These are phyloP conservation scores for Globisporangium cylindrosporum DNA, from an alignment of 352 stramenopile genomes.

Conservation along the genomic window DNA sequence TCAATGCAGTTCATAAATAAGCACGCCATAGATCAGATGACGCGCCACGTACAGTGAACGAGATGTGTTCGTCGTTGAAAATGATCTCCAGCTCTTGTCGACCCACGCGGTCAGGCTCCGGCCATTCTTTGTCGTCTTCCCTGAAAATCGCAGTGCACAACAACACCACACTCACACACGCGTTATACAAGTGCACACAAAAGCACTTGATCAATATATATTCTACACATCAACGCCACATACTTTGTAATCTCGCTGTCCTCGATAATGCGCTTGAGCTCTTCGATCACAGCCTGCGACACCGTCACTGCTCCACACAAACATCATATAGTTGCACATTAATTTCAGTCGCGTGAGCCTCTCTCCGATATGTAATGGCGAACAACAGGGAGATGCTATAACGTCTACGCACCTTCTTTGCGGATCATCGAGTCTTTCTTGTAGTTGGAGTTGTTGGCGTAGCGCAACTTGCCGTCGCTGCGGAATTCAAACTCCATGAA, in stretches of 20 bases:
- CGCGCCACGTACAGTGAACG: conserved; percentile 84
- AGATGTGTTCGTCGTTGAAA: conserved; percentile 95
- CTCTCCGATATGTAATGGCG: background rate
- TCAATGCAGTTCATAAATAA: background rate
- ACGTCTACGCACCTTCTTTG: conserved; percentile 86
- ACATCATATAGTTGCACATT: background rate
- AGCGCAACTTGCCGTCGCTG: conserved; percentile 90
- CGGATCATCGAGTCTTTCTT: conserved; percentile 97
- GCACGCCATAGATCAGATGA: background rate
- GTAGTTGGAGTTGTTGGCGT: conserved; percentile 99
- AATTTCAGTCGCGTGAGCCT: background rate
- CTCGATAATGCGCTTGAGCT: conserved; percentile 93
- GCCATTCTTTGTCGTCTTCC: conserved; percentile 96
- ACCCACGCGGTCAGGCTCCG: conserved; percentile 90
- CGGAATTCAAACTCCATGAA: conserved; percentile 98
- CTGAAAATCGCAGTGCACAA: conserved; percentile 24
- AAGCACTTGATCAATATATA: background rate
- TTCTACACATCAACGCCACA: conserved; percentile 4
- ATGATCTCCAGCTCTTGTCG: conserved; percentile 96
- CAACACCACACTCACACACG: background rate
- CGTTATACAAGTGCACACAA: background rate
- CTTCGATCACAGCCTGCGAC: conserved; percentile 89
- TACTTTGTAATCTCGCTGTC: conserved; percentile 91
- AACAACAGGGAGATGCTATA: background rate
- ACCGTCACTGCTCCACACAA: conserved; percentile 69